These are phyloP conservation scores for Microdochium paspali DNA, from an alignment of 2,329 filamentous ascomycete species.

Conservation along the genomic window DNA sequence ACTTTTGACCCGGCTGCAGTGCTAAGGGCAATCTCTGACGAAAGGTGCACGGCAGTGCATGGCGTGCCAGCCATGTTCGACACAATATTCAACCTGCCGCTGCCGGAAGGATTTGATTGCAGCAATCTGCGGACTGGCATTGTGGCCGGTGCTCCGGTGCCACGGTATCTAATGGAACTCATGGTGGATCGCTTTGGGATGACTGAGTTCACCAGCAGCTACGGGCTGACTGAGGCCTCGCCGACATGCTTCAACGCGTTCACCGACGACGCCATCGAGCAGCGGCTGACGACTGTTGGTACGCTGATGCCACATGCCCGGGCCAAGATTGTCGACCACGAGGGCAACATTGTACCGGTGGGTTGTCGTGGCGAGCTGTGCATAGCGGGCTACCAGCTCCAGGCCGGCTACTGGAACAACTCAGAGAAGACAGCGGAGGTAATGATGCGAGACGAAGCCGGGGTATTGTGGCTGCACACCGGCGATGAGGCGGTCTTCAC, in stretches of 20 bases:
- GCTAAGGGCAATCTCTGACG: slow-evolving; percentile 55
- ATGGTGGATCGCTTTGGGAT: slow-evolving; percentile 65
- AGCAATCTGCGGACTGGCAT: slow-evolving; percentile 62
- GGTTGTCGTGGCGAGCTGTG: slow-evolving; percentile 66
- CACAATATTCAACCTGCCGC: slow-evolving; percentile 41
- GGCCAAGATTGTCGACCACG: slow-evolving; percentile 67
- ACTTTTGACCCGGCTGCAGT: slow-evolving; percentile 62
- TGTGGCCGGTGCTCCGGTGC: slow-evolving; percentile 70
- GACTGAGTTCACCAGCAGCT: slow-evolving; percentile 62
- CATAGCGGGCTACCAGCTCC: slow-evolving; percentile 69
- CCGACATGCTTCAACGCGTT: slow-evolving; percentile 77
- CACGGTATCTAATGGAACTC: slow-evolving; percentile 63
- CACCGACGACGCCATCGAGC: slow-evolving; percentile 59
- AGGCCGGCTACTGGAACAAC: slow-evolving; percentile 60
- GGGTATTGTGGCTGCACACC: slow-evolving; percentile 54
- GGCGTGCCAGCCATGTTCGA: slow-evolving; percentile 84
- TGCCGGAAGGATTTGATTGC: slow-evolving; percentile 29
- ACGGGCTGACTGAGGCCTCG: slow-evolving; percentile 67
- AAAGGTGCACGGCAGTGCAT: slow-evolving; percentile 65
- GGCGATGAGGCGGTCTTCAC: slow-evolving; percentile 64
- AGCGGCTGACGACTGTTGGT: slow-evolving; percentile 62
- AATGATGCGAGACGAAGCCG: slow-evolving; percentile 42
- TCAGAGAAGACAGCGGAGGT: slow-evolving; percentile 60
- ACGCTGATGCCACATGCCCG: slow-evolving; percentile 66
- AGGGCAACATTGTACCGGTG: slow-evolving; percentile 56